Evolutionary conservation across 306 rosid species (phyloP), one percentile per base, ranked within the genome.

Genomic region (Hippophae tibetana): DNA sequence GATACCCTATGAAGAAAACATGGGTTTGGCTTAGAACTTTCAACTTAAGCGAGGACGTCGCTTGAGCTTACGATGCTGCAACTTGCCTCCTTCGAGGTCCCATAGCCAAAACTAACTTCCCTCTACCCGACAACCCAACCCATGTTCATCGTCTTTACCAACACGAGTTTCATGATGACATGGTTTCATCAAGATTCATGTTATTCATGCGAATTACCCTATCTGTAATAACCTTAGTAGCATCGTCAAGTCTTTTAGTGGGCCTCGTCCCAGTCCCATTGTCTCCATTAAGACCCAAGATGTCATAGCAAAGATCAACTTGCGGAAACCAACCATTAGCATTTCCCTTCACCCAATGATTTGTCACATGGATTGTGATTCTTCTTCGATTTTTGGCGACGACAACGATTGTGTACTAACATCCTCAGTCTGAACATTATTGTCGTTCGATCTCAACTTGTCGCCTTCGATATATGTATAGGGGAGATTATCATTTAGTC

Each of bases 11-110:
- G 90, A 90, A 77, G 69, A 90, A 84, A 54, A 73, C 82, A 0
- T 86, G 95, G 23, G 95, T 86, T 3, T 90, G 97, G 97, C 86
- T 90, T 8, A 95, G 97, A 2, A 90, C 95, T 9, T 90, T 79
- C 58, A 94, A 82, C 38, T 78, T 90, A 7, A 90, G 94, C 7
- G 88, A 80, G 67, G 90, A 82, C 13, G 97, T 95, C 0, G 97
- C 95, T 0, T 58, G 81, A 5, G 97, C 97, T 2, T 90, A 90
- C 71, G 97, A 89, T 41, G 63, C 80, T 0, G 97, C 95, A 9
- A 94, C 97, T 31, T 59, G 78, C 4, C 71, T 88, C 9, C 76
- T 86, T 14, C 88, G 97, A 0, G 97, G 94, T 0, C 81, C 86
- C 0, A 90, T 84, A 9, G 97, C 18, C 18, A 18, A 18, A 18